These are phyloP conservation scores for Colletotrichum sp. DNA, from an alignment of 2,329 filamentous ascomycete species.

Conservation along the genomic window DNA sequence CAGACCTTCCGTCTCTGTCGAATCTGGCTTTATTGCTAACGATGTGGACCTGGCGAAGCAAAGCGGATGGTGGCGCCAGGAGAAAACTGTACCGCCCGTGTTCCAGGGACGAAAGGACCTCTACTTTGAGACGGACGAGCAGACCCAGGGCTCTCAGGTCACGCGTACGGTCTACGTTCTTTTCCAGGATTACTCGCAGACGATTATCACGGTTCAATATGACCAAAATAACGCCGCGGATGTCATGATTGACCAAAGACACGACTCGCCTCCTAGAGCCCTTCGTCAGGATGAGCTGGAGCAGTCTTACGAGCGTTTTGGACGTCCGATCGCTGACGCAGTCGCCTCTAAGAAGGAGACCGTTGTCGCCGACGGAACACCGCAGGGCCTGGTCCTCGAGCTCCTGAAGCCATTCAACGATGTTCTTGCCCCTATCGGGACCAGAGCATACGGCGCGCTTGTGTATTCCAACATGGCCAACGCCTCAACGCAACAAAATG, in stretches of 20 bases:
- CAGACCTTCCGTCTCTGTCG: conserved; percentile 75
- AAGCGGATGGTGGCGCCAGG: conserved; percentile 87
- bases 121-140: conserved; percentile 82
- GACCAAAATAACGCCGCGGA: conserved; percentile 77
- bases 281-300: conserved; percentile 95
- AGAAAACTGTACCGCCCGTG: conserved; percentile 78
- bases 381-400: conserved; percentile 78
- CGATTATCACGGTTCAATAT: conserved; percentile 81
- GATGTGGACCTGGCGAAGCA: conserved; percentile 80
- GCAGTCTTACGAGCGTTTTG: conserved; percentile 80
- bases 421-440: conserved; percentile 84
- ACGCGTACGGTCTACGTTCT: conserved; percentile 87
- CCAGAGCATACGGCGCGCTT: conserved; percentile 85
- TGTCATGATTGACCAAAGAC: conserved; percentile 80
- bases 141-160: conserved; percentile 71
- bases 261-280: conserved; percentile 80
- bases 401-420: conserved; percentile 76
- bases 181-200: conserved; percentile 96
- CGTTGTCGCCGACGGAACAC: conserved; percentile 83
- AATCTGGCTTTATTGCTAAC: conserved; percentile 84
- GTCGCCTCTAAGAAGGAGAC: conserved; percentile 77
- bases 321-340: conserved; percentile 75
- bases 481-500: conserved; percentile 85
- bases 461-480: conserved; percentile 97
- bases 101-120: conserved; percentile 86